Conservation (phyloP, 768 basidiomycete species). For the Mycena metata region DNA sequence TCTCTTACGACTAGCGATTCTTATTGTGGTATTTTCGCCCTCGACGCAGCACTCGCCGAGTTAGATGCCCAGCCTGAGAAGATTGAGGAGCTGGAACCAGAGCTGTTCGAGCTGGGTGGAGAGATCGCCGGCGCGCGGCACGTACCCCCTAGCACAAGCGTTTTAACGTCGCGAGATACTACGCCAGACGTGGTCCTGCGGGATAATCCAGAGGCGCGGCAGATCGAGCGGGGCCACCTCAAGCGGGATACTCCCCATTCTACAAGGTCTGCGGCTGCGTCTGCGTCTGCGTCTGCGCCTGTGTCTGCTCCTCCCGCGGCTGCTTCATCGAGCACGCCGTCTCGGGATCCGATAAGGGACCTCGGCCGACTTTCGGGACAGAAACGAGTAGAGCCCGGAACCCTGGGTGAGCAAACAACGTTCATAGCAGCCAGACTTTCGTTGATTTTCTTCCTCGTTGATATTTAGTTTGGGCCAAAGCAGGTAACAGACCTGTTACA, state of each 20-base stretch:
- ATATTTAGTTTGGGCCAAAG: constrained; percentile 89
- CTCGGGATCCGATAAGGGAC: background rate
- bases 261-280: too few relatives aligned
- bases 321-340: background rate
- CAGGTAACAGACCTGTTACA: constrained; percentile 57
- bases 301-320: background rate
- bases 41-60: constrained; percentile 55
- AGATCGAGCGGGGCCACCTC: constrained; percentile 80
- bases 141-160: constrained; percentile 76
- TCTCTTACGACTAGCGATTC: background rate
- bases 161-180: constrained; percentile 79
- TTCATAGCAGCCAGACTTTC: constrained; percentile 5
- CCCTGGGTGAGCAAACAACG: constrained; percentile 70
- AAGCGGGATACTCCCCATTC: too few relatives aligned
- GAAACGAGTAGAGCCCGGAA: constrained; percentile 56
- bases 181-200: constrained; percentile 89
- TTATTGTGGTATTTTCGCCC: constrained; percentile 50
- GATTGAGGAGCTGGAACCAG: constrained; percentile 81
- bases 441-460: constrained; percentile 20
- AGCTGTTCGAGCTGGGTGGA: constrained; percentile 81
- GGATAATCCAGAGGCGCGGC: constrained; percentile 65
- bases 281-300: too few relatives aligned
- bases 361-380: constrained; percentile 31
- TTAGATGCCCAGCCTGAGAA: constrained; percentile 58
- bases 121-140: constrained; percentile 83